Base-by-base conservation (phyloP, 2,329 filamentous ascomycete species). In the Fusarium xyrophilum region DNA sequence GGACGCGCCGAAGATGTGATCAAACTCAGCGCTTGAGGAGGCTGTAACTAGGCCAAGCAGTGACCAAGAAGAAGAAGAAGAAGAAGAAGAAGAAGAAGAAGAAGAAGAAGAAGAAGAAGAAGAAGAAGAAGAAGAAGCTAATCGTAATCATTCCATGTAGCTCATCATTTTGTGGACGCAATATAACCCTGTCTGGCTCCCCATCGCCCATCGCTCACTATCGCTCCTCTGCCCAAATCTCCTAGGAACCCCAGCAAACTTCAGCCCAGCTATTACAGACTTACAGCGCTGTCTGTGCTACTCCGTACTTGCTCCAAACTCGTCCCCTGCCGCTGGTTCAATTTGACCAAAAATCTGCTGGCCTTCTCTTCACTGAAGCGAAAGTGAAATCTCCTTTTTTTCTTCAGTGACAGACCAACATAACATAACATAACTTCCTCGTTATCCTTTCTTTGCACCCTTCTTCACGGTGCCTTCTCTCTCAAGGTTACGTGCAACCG, bases 1-100 rank as follows among this genome's bases (percentile, higher is more conserved):
- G 38, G 46, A 56, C 28, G 60, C 70, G 69, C 71, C 71, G 71
- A 73, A 68, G 63, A 73, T 63, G 69, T 60, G 65, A 73, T 67
- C 68, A 69, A 66, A 66, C 61, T 53, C 60, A 65, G 56, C 65
- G 60, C 38, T 60, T 51, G 38, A 42, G 53, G 57, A 39, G 57
- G 57, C 50, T 53, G 57, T 42, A n/a, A n/a, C n/a, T n/a, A 63
- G 33, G 68, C 68, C 68, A 73, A 72, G 69, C 60, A 50, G 50
- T 58, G 57, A 51, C 62, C 60, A 33, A 19, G 6, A 6, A 25
- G 23, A 58, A 50, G 23, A 44, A 35, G 38, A 33, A 19, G n/a
- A 47, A 55, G 25, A 50, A 50, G 27, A 43, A 33, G 28, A 33
- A 19, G n/a, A 55, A 48, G 21, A 50, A 30, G 38, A 28, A 28